These are phyloP conservation scores for Puccinia novopanici DNA, from an alignment of 1,284 basidiomycete species.

Conservation along the genomic window DNA sequence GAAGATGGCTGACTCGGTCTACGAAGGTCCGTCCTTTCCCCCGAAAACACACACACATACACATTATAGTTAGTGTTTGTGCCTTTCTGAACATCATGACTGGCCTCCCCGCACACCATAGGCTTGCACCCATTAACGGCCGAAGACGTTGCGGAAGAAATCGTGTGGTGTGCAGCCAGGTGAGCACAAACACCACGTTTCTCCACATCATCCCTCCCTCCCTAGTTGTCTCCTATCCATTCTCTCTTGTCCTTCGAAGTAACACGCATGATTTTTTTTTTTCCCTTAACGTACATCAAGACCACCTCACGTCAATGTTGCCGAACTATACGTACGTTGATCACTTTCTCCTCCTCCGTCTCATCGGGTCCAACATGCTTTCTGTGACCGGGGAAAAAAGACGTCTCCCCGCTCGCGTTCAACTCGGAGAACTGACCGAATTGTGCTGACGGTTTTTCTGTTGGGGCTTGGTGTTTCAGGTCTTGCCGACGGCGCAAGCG, in stretches of 20 bases:
- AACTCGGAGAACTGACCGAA: too few relatives aligned
- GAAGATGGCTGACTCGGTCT: conserved; percentile 79
- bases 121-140: conserved; percentile 51
- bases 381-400: background rate
- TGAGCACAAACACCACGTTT: conserved; percentile 2
- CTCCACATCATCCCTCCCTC: background rate
- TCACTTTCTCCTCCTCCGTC: background rate
- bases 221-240: background rate
- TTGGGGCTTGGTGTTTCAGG: background rate
- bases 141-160: conserved; percentile 75
- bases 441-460: background rate
- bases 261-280: background rate
- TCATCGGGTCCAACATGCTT: background rate
- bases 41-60: background rate
- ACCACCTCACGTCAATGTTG: conserved; percentile 58
- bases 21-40: conserved; percentile 68
- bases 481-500: conserved; percentile 48
- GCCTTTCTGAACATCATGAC: background rate
- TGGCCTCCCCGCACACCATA: conserved; percentile 20
- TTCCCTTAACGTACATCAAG: background rate
- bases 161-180: conserved; percentile 89
- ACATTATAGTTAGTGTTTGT: background rate
- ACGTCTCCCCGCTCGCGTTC: too few relatives aligned
- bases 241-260: background rate
- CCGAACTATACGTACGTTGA: conserved; percentile 53